Evolutionary conservation across 768 basidiomycete genomes (phyloP), one percentile per base, ranked within the genome.

Genomic region (Kwoniella heveanensis): DNA sequence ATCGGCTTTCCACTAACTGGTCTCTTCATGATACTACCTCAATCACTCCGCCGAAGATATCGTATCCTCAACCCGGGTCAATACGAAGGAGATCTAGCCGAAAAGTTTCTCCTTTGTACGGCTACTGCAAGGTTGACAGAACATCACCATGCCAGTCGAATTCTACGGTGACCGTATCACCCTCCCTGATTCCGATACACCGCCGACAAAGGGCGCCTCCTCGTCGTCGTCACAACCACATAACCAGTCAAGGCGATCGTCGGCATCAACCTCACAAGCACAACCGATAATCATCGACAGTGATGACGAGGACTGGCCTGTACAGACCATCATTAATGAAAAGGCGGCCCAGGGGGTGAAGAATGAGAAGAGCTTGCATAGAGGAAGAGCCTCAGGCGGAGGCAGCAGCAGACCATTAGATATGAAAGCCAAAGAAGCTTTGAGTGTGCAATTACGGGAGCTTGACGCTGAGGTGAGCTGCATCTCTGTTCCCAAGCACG

Each of bases 381-480:
- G 24, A 26, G 51, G 19, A 49, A 25, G 21, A 50, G 7, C 15
- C n/a, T 3, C 22, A 37, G 39, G 39, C 19, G 39, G 10, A 17
- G 39, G 39, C 10, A 44, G 39, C 19, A 17, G 22, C 39, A 29
- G 8, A 46, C 21, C 17, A 5, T 17, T 54, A 25, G 57, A 62
- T 44, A 30, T 46, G 24, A 57, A 77, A 46, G 69, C 59, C 8
- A 74, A 61, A 46, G 67, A 71, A 13, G 71, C 55, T 25, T 29
- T 73, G 19, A 49, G 63, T 36, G 62, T 53, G 2, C 65, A 62
- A 13, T 44, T 77, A 39, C 19, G 63, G 0, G 69, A 67, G 60
- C 52, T 77, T 1, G 76, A 75, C 46, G 27, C 56, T 5, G 76
- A 77, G 61, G 76, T 76, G 47, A 70, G 70, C 56, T 44, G 15